Base-by-base conservation (phyloP, 2,329 filamentous ascomycete species). In the Periglandula ipomoeae region DNA sequence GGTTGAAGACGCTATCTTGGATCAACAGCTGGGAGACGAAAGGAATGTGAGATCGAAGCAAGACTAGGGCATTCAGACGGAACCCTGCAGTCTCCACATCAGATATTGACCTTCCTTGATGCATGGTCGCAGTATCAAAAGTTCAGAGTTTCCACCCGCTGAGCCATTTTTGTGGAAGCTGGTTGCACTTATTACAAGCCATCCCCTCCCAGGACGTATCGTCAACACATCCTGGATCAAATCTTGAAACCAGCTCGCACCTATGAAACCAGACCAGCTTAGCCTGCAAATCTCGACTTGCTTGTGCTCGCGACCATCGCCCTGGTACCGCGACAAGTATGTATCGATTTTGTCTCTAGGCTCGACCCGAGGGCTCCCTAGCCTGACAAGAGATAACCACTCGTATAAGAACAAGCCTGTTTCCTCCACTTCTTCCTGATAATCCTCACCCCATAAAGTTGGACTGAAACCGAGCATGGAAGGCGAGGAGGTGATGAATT, bases 1-100 rank as follows among this genome's bases (percentile, higher is more conserved):
- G 52, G 82, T 98, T 5, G 79, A 85, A 55, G 89, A 96, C 59
- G 89, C 87, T 2, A 72, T 98, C 17, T 69, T 76, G 22, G 87
- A 82, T 1, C 75, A 87, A 47, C 78, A 75, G 22, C 65, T 82
- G 3, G 76, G 79, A 19, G 78, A 81, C 46, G 79, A 82, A 50
- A 77, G 84, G 53, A 84, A 78, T 52, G 79, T 86, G 40, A 79
- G 83, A 54, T 66, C 75, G 51, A 79, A 81, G 55, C 75, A 79
- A 52, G 75, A 72, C 23, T 87, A 56, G 57, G 26, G 3, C 38
- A 13, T 60, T n/a, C 62, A 75, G 50, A 74, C 67, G 22, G 69
- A 66, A 47, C 66, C 62, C 47, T 69, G 73, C 50, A 78, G 69
- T 56, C 82, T 78, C 81, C 80, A 84, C 60, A 81, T 66, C 43